Base-by-base conservation (phyloP, 2,329 filamentous ascomycete species). In the Teratosphaeria gauchensis region DNA sequence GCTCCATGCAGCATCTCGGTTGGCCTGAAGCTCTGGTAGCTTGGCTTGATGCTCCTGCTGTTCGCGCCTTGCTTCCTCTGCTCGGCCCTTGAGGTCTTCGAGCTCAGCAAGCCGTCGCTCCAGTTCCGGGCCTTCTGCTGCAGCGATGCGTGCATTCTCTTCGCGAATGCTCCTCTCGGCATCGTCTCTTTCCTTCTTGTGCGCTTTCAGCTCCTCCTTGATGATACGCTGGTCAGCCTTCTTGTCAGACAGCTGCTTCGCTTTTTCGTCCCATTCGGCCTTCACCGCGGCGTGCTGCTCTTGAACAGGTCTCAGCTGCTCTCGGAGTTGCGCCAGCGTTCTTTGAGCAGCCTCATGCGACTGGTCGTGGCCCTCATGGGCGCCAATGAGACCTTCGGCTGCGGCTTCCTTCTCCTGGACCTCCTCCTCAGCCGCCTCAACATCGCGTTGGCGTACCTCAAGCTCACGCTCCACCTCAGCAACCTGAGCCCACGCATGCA, bases 401-500 rank as follows among this genome's bases (percentile, higher is more conserved):
- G 73, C 72, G 19, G 65, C 66, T 62, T 31, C 76, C 74, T 16
- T 76, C 70, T 61, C 59, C 31, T 51, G 35, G 28, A 88, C 81
- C 54, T 79, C 77, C 14, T 76, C 73, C 9, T 78, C 73, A 1
- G 73, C 68, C 38, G 62, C 54, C 6, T 57, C 60, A 2, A 79
- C 64, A 16, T 71, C 66, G 2, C 57, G 48, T 1, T 72, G 63
- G 3, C 64, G 65, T 6, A 67, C 58, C 5, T 64, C 66, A 6
- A 77, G 60, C 9, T 59, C 58, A 48, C 64, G 55, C 72, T 97
- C 92, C 71, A 89, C 81, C 58, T 90, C 85, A 54, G 85, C 82
- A 1, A 97, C 91, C 68, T 95, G 89, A 28, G 85, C 83, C 94
- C 94, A 99, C n/a, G 88, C 86, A 62, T 90, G 78, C 74, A 95